Conservation (phyloP, 1,139 yeast species). For the Diutina pseudorugosa region DNA sequence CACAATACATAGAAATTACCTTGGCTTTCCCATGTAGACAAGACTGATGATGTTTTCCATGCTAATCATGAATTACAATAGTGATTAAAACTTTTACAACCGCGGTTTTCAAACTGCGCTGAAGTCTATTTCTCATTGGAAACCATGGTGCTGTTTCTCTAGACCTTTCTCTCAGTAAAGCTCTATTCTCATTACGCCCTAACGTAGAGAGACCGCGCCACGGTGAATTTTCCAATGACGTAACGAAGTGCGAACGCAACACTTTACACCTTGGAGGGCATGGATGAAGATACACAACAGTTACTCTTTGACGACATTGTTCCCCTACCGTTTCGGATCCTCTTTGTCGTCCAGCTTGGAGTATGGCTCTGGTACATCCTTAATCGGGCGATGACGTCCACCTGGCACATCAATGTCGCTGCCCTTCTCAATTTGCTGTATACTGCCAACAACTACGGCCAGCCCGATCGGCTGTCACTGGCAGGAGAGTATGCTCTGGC, state of each 20-base stretch:
- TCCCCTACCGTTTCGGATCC: slow-evolving; percentile 1
- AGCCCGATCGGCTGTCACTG: background rate
- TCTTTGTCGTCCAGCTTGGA: background rate
- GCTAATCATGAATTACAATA: slow-evolving; percentile 3
- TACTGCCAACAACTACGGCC: background rate
- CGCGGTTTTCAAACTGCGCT: background rate
- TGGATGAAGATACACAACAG: slow-evolving; percentile 1
- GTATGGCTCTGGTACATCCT: background rate
- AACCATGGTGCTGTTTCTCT: background rate
- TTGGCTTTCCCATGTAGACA: background rate
- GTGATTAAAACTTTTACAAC: background rate
- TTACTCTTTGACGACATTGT: background rate
- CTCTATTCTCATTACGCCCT: background rate
- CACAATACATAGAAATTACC: background rate
- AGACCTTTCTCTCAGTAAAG: too few species aligned
- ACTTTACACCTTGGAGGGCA: background rate
- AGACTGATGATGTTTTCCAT: slow-evolving; percentile 3
- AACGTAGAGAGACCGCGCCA: background rate
- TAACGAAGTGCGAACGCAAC: background rate
- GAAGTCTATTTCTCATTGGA: background rate
- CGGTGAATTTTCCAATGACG: background rate
- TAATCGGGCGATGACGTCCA: background rate
- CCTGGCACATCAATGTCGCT: background rate
- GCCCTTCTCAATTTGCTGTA: background rate
- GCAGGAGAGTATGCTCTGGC: background rate